Percentiles rank a stretch among this genome's conserved stretches.
phyloP scores from a whole-genome alignment of 805 yeast genomes.

The Candida boleticola region DNA sequence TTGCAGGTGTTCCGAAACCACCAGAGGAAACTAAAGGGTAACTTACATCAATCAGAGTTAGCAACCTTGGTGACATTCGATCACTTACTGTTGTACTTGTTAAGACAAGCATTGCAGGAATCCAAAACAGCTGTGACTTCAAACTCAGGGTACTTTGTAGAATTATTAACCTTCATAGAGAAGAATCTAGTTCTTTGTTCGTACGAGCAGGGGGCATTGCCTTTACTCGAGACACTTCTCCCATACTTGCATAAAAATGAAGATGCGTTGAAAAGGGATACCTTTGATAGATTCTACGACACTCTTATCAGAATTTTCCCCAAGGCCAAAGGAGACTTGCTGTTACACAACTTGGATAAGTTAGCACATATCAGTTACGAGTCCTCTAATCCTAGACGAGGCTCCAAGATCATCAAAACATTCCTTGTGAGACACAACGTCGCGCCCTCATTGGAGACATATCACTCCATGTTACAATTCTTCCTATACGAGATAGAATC shows the following conservation, averaged over 20 bases:
- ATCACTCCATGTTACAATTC: background rate
- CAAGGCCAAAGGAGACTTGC: conserved; percentile 11
- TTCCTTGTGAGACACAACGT: conserved; percentile 11
- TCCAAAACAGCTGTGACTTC: background rate
- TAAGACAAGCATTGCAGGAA: background rate
- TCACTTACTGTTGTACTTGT: background rate
- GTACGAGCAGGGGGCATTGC: background rate
- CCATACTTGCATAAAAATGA: background rate
- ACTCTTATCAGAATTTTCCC: background rate
- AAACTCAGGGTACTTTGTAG: background rate
- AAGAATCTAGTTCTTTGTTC: background rate
- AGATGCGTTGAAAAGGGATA: background rate
- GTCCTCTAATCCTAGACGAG: conserved; percentile 14
- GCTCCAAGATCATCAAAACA: conserved; percentile 11
- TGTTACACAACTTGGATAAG: conserved; percentile 20
- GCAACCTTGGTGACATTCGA: conserved; percentile 9
- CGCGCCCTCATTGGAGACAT: conserved; percentile 23
- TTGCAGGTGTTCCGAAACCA: conserved; percentile 16
- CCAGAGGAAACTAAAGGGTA: conserved; percentile 12
- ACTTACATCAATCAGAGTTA: conserved; percentile 9
- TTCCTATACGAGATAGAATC: background rate
- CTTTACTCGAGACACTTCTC: background rate
- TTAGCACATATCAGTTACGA: conserved; percentile 19
- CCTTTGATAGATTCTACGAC: background rate
- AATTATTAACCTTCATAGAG: background rate